Base-by-base conservation (phyloP, 2,329 filamentous ascomycete genomes). In the Colletotrichum higginsianum region DNA sequence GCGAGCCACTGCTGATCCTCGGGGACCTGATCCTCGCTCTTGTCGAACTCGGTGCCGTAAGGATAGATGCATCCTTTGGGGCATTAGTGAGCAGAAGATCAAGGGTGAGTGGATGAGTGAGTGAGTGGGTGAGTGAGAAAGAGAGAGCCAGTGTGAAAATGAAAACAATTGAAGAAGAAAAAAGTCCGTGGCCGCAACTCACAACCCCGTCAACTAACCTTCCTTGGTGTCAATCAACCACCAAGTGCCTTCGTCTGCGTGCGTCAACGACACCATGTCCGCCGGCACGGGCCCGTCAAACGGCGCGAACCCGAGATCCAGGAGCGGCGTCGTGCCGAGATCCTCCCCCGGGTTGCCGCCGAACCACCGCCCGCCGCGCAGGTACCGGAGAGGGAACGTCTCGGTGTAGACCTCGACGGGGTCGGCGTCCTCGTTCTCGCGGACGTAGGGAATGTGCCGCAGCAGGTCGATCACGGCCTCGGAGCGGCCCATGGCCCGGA, bases 401-500 rank as follows among this genome's bases (percentile, higher is more conserved):
- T 71, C 69, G 58, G 65, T 58, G 58, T 53, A 71, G 11, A 68
- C n/a, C 69, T 71, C 69, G 26, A 68, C 65, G 8, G 65, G 53
- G 52, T 71, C 69, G 3, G 57, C 58, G 15, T 60, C 40, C n/a
- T 71, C 69, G 60, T 63, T 68, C 47, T 71, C 69, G 53, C 52
- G 67, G 42, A 71, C 66, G 50, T 71, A 73, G 44, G 71, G 71
- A 2, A 73, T 40, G 57, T 66, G 67, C 40, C 71, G 66, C 49
- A 73, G 52, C 42, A 73, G 61, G 42, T 73, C 71, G 30, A 73
- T 58, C 23, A 61, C 71, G 18, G 56, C 42, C 57, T 73, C 71
- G 38, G 67, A 73, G 50, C 71, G 71, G 67, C 71, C 67, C 71
- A 73, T 70, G 61, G 67, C 67, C 61, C 71, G 71, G 67, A 73